phyloP scores from a whole-genome alignment of 2,329 filamentous ascomycete genomes.

The Pseudogymnoascus sp. region DNA sequence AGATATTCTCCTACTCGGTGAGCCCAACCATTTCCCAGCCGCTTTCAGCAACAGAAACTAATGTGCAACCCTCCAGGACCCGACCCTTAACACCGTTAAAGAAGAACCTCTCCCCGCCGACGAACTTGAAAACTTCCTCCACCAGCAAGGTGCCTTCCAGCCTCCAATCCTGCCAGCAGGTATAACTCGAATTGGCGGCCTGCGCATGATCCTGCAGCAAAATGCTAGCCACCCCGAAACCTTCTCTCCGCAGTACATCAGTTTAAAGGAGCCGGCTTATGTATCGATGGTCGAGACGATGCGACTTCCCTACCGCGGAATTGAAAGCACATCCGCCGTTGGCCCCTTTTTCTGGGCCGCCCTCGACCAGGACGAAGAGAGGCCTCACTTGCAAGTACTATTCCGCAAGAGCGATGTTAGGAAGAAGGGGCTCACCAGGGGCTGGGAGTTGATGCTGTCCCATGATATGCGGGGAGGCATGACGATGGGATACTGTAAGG shows the following conservation, averaged over 20 bases:
- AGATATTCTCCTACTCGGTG: slow-evolving; percentile 29
- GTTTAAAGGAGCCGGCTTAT: slow-evolving; percentile 43
- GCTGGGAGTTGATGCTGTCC: slow-evolving; percentile 58
- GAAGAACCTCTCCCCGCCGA: slow-evolving; percentile 26
- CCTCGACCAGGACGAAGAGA: slow-evolving; percentile 48
- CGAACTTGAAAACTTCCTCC: slow-evolving; percentile 29
- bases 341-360: slow-evolving; percentile 58
- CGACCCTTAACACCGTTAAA: slow-evolving; percentile 23
- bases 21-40: slow-evolving; percentile 10
- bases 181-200: slow-evolving; percentile 13
- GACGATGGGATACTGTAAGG: slow-evolving; percentile 56
- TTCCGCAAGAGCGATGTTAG: slow-evolving; percentile 59
- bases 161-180: slow-evolving; percentile 21
- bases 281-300: slow-evolving; percentile 48
- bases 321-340: slow-evolving; percentile 52
- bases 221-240: slow-evolving; percentile 50
- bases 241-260: slow-evolving; percentile 49
- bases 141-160: slow-evolving; percentile 25
- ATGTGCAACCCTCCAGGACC: slow-evolving; percentile 20
- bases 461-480: slow-evolving; percentile 48
- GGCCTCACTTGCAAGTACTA: slow-evolving; percentile 54
- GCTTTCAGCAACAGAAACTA: neutral
- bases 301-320: slow-evolving; percentile 49
- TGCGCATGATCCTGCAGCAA: slow-evolving; percentile 19
- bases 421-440: slow-evolving; percentile 56